These are phyloP conservation scores for Eucalyptus microcorys DNA, from an alignment of 345 rosid genomes.

Conservation along the genomic window DNA sequence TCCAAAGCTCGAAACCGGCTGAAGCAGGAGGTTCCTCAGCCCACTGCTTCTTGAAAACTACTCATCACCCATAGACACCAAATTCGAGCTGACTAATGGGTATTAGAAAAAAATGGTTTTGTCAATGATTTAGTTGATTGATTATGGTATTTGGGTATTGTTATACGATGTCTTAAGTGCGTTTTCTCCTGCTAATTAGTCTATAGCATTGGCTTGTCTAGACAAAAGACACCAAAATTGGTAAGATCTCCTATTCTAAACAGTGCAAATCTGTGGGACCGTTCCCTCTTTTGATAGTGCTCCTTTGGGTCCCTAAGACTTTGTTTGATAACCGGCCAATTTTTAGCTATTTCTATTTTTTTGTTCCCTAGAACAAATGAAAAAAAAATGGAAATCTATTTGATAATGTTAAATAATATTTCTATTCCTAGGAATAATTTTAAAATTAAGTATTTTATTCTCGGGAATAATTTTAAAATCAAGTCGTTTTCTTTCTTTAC, in stretches of 20 bases:
- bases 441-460: too few species aligned
- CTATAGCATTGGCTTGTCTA: neutral
- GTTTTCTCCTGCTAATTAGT: neutral
- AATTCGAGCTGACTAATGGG: neutral
- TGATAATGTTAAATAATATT: too few species aligned
- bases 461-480: too few species aligned
- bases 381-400: too few species aligned
- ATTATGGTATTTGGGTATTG: neutral
- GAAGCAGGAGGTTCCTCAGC: neutral
- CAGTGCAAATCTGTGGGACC: neutral
- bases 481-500: too few species aligned
- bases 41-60: neutral
- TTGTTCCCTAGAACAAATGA: accelerated
- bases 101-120: neutral
- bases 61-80: neutral
- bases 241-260: neutral
- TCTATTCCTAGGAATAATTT: too few species aligned
- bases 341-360: too few species aligned
- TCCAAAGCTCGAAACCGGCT: neutral
- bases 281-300: neutral
- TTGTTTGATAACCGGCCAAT: too few species aligned
- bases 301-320: neutral
- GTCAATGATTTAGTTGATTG: neutral
- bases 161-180: neutral
- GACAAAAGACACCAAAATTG: neutral